Percentiles rank a stretch among this genome's conserved stretches.
Evolutionary conservation across 805 yeast species (phyloP).

Genomic region (Hagleromyces aurorensis): DNA sequence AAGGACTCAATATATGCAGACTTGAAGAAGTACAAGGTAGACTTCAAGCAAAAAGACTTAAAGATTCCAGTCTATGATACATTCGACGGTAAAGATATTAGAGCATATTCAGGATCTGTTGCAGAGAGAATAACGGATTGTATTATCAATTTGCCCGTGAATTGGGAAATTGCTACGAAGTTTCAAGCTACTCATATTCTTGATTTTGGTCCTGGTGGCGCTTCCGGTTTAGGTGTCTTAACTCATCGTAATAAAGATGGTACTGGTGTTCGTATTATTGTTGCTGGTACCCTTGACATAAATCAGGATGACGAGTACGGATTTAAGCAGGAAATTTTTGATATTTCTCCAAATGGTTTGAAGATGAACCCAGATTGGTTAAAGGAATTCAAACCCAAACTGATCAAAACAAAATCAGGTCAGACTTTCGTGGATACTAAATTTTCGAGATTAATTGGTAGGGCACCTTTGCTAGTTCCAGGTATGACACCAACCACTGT

Average conservation of each 20-base stretch:
- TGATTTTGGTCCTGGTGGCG: slow-evolving; percentile 99
- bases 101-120: slow-evolving; percentile 45
- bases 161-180: slow-evolving; percentile 88
- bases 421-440: slow-evolving; percentile 86
- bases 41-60: slow-evolving; percentile 47
- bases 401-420: slow-evolving; percentile 65
- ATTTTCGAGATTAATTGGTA: slow-evolving; percentile 83
- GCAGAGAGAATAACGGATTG: slow-evolving; percentile 67
- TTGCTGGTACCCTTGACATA: slow-evolving; percentile 84
- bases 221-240: slow-evolving; percentile 90
- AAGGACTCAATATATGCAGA: slow-evolving; percentile 60
- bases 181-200: slow-evolving; percentile 80
- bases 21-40: slow-evolving; percentile 48
- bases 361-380: slow-evolving; percentile 90
- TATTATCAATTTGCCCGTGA: slow-evolving; percentile 82
- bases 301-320: slow-evolving; percentile 80
- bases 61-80: slow-evolving; percentile 90
- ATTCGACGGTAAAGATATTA: slow-evolving; percentile 72
- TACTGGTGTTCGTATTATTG: slow-evolving; percentile 89
- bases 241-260: slow-evolving; percentile 98
- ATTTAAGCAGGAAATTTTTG: slow-evolving; percentile 90
- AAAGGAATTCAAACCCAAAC: slow-evolving; percentile 75
- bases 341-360: slow-evolving; percentile 52
- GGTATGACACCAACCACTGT: slow-evolving; percentile 99
- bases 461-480: slow-evolving; percentile 95